Base-by-base conservation (phyloP, 768 basidiomycete genomes). In the Leucocoprinus sp. region DNA sequence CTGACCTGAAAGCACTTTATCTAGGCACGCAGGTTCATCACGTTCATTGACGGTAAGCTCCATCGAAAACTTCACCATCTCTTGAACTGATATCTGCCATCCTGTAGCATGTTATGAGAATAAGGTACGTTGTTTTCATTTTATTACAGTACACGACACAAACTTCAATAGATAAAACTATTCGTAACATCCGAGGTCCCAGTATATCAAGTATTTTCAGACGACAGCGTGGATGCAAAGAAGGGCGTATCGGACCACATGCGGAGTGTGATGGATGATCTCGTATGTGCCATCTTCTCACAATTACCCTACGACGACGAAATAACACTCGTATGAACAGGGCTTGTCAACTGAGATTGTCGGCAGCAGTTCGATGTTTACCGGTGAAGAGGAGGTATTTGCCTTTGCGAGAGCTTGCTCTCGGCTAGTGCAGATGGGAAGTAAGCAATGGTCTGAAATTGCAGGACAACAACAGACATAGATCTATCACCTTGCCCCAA, bases 391-490 rank as follows among this genome's bases (percentile, higher is more conserved):
- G 62, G 96, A 98, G 63, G 60, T 97, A 0, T 99, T 99, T 59
- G 96, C 96, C 0, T 99, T 97, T 61, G 93, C 92, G 8, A 77
- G 96, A 27, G 93, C 93, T 15, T 91, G 88, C 57, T 90, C 86
- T 18, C 73, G 90, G 35, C 67, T 91, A 14, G 84, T 89, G 36
- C 78, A 91, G 61, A 91, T 91, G 89, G 90, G 92, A 12, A 92
- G 88, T 58, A 83, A 73, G 54, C 86, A 93, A 54, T 95, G 91
- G 91, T 71, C 72, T 2, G 72, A 75, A 55, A 74, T 67, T 21
- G 69, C 72, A 27, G 73, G 74, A 12, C 55, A 59, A 29, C 21
- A 43, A n/a, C 59, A 28, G 15, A 17, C n/a, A n/a, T n/a, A n/a
- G n/a, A n/a, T n/a, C n/a, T n/a, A n/a, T n/a, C n/a, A n/a, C n/a